Evolutionary conservation across 176 grass and related monocot species (phyloP), one percentile per base, ranked within the genome.

Genomic region (Themeda triandra): DNA sequence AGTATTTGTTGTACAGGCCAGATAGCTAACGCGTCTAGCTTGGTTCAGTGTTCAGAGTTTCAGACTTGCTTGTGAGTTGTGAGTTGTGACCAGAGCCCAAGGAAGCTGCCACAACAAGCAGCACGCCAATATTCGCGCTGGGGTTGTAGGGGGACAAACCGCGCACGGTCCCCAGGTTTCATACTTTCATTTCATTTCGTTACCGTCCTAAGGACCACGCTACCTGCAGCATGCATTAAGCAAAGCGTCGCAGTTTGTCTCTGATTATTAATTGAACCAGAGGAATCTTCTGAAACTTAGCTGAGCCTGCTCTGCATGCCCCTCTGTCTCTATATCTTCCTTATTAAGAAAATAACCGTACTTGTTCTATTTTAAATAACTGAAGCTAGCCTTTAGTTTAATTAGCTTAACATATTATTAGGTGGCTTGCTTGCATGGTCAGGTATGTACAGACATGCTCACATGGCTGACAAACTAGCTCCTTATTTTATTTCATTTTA

Each of bases 381-480:
- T 23, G 2, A 54, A 54, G 51, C n/a, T n/a, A n/a, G n/a, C 19
- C 19, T 54, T 25, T 25, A 60, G n/a, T 62, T 64, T 64, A n/a
- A n/a, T n/a, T n/a, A 64, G 25, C 15, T 64, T 64, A 66, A 21
- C 66, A 4, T 21, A 35, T 5, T 35, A 35, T 35, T 35, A 63
- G 23, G 29, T 40, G 42, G 2, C 69, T 58, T 86, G 2, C 69
- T 58, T 86, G 84, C 68, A 39, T 74, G 42, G 1, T 18, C 59
- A 42, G 41, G 36, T 39, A 39, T 39, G 77, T n/a, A 73, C 25
- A 32, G 18, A 32, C 70, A 67, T 68, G 44, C 24, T 75, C 77
- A 86, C 76, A 64, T 80, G 77, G 77, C 14, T 73, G 23, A 13
- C 39, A 86, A 5, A 77, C 37, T 68, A 24, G 15, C 8, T 74